Evolutionary conservation across 2,329 filamentous ascomycete genomes (phyloP), one percentile per base, ranked within the genome.

Genomic region (Penicillium digitatum): DNA sequence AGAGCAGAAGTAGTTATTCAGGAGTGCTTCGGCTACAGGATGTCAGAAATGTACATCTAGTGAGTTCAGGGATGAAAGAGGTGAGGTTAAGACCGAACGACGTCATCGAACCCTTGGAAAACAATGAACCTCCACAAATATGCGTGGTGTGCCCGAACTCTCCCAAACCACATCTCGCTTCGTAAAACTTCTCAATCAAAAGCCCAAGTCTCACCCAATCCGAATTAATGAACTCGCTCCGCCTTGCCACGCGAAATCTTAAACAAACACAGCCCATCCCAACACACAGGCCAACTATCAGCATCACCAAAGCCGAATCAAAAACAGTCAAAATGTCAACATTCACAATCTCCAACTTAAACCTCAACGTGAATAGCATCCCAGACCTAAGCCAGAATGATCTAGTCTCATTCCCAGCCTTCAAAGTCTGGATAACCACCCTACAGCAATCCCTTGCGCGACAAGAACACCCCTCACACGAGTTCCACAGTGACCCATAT

Each of bases 371-470:
- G 40, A 72, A 71, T 20, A 72, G 79, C 5, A 74, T 75, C 2
- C 50, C 70, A 12, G 74, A 76, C 47, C 68, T 83, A 14, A 70
- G 70, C 2, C 58, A 74, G 57, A 70, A 78, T 12, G 73, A 79
- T 48, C 67, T 82, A 3, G 69, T 77, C 18, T 69, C 70, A 1
- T 84, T 83, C 52, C 77, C 78, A 5, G 79, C 82, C 0, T 82
- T 84, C 65, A 78, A 79, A 39, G 75, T 74, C 39, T 85, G 82
- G 82, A 72, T 81, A 5, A 67, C 69, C 2, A 81, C 77, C 0
- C 66, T 84, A 1, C 73, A 78, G 35, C 70, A 73, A 24, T 81
- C 79, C 0, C 69, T 84, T 5, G 65, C 71, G 0, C 71, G 74
- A 2, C 82, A 85, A 64, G 58, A 74, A 3, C 47, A 74, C 12